phyloP scores from a whole-genome alignment of 768 basidiomycete genomes.

The Lentinula aciculospora region DNA sequence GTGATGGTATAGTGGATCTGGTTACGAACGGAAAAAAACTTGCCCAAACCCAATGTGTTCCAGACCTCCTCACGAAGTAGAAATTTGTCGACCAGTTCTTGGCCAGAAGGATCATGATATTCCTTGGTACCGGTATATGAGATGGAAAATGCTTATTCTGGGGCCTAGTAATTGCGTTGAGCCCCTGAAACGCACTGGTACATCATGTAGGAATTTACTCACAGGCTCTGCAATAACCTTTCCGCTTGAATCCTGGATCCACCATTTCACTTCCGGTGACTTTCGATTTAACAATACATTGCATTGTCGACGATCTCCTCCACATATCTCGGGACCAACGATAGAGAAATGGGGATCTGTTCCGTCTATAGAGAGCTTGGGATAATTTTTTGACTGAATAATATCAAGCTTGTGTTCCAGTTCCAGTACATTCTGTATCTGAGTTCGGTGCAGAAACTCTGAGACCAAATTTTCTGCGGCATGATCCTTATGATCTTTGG shows the following conservation, averaged over 20 bases:
- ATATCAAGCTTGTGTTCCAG: background rate
- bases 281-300: background rate
- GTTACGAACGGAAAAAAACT: no score
- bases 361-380: background rate
- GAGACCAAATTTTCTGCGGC: background rate
- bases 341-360: background rate
- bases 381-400: background rate
- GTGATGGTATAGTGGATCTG: no score
- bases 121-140: no score
- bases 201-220: no score
- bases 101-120: no score
- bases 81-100: no score
- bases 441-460: background rate
- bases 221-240: background rate
- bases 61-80: no score
- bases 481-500: background rate
- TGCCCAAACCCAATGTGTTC: no score
- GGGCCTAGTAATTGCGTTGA: no score
- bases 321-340: background rate
- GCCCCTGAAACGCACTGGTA: no score
- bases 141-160: no score
- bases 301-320: background rate
- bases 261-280: background rate
- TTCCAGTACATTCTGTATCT: background rate
- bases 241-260: background rate